These are phyloP conservation scores for Cucurbita maxima DNA, from an alignment of 306 rosid genomes.

Conservation along the genomic window DNA sequence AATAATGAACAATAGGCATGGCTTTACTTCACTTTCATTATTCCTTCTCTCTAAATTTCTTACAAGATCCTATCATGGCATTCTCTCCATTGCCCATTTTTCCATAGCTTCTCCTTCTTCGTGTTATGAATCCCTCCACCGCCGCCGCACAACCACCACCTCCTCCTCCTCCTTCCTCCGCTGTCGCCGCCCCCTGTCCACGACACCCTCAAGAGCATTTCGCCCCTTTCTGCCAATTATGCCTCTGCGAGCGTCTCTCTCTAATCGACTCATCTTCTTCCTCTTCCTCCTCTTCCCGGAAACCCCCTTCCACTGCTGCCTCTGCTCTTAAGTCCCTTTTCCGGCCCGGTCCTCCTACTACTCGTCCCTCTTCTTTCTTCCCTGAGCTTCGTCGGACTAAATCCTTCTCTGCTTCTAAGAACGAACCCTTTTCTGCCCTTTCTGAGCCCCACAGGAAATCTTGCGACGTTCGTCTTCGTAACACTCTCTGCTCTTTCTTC, in stretches of 20 bases:
- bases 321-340: constrained; percentile 88
- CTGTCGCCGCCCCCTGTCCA: constrained; percentile 56
- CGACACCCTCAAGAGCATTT: constrained; percentile 72
- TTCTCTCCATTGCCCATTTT: background rate
- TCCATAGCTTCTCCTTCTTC: constrained; percentile 9
- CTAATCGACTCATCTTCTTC: constrained; percentile 52
- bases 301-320: constrained; percentile 59
- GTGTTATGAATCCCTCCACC: constrained; percentile 81
- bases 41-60: constrained; percentile 17
- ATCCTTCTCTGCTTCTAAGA: constrained; percentile 87
- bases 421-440: constrained; percentile 56
- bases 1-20: background rate
- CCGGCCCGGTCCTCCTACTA: constrained; percentile 24
- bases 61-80: constrained; percentile 39
- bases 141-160: constrained; percentile 19
- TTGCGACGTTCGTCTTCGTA: constrained; percentile 85
- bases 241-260: constrained; percentile 96
- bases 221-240: constrained; percentile 91
- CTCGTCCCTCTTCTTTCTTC: constrained; percentile 26
- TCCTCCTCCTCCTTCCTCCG: constrained; percentile 19
- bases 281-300: constrained; percentile 31
- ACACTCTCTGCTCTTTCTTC: constrained; percentile 54
- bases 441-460: constrained; percentile 88
- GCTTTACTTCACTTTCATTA: background rate
- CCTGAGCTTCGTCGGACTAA: constrained; percentile 94